Base-by-base conservation (phyloP, 2,329 filamentous ascomycete species). In the Neoscytalidium dimidiatum region DNA sequence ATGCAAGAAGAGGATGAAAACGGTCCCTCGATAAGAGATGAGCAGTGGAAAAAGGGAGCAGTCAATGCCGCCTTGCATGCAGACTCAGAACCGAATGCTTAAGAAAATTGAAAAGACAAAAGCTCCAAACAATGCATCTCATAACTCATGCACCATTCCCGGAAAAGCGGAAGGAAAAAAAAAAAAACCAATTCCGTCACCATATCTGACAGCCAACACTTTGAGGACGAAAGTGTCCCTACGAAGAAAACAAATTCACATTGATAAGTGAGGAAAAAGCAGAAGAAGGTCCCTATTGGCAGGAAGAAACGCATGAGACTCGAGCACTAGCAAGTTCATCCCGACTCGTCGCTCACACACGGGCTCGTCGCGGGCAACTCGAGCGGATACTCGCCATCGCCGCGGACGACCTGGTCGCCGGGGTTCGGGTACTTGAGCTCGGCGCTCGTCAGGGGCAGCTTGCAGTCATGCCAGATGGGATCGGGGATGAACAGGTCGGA, bases 301-400 rank as follows among this genome's bases (percentile, higher is more conserved):
- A n/a, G n/a, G n/a, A n/a, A n/a, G n/a, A n/a, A n/a, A n/a, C n/a
- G n/a, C n/a, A n/a, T n/a, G n/a, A n/a, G n/a, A n/a, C n/a, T n/a
- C n/a, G n/a, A n/a, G n/a, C n/a, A n/a, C n/a, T n/a, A n/a, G n/a
- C n/a, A n/a, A n/a, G n/a, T n/a, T n/a, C n/a, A n/a, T n/a, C n/a
- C n/a, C n/a, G n/a, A 52, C 31, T 48, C 4, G 43, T 49, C 21
- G 33, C 51, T 62, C 44, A 33, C 19, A 21, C 72, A 73, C 68
- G 19, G 23, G 3, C 41, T 51, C 11, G 63, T 56, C 56, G 69
- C 69, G 21, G 81, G 80, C 31, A 75, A 67, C 64, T 75, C 73
- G 28, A 83, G 72, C n/a, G 76, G 71, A 68, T 82, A 83, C 61
- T 73, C 76, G 23, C 78, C 80, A 69, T 82, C 79, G 8, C 81